Percentiles rank a stretch among this genome's conserved stretches.
Evolutionary conservation across 2,329 filamentous ascomycete genomes (phyloP).

Genomic region (Pyrenophora graminea): DNA sequence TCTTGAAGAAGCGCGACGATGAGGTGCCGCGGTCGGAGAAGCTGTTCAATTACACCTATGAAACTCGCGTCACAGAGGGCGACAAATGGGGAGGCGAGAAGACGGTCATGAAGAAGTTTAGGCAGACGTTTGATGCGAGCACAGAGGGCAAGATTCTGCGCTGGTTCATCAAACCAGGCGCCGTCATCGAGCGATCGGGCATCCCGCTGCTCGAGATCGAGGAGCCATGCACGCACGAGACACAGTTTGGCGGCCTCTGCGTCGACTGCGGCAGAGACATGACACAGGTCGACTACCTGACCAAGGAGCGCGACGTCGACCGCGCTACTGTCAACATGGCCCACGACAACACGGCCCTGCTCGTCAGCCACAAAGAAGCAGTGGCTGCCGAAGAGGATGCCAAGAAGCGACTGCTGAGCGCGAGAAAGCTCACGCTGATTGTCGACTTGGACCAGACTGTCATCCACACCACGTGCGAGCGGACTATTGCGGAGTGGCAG

Average conservation of each 20-base stretch:
- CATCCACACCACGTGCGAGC: constrained; percentile 96
- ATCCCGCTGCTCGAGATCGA: constrained; percentile 73
- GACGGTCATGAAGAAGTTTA: constrained; percentile 70
- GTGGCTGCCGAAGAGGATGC: constrained; percentile 81
- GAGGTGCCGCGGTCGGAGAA: constrained; percentile 74
- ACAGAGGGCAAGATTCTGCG: constrained; percentile 76
- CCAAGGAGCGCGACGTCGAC: constrained; percentile 74
- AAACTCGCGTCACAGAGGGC: constrained; percentile 68
- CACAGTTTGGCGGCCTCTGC: constrained; percentile 90
- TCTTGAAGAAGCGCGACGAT: constrained; percentile 78
- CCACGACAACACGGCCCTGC: constrained; percentile 85
- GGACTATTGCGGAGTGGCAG: constrained; percentile 95
- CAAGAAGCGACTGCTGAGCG: constrained; percentile 78
- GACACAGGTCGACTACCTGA: constrained; percentile 86
- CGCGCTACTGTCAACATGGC: constrained; percentile 94
- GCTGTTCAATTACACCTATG: constrained; percentile 86
- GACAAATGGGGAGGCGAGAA: constrained; percentile 75
- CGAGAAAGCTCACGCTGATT: constrained; percentile 86
- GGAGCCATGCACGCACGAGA: constrained; percentile 86
- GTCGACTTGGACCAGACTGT: constrained; percentile 98
- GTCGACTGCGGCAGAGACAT: constrained; percentile 94
- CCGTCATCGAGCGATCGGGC: constrained; percentile 60
- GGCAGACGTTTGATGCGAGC: constrained; percentile 80
- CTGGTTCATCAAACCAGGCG: constrained; percentile 73
- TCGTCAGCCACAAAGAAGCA: constrained; percentile 82